Base-by-base conservation (phyloP, 2,329 filamentous ascomycete genomes). In the Pseudogymnoascus sp. region DNA sequence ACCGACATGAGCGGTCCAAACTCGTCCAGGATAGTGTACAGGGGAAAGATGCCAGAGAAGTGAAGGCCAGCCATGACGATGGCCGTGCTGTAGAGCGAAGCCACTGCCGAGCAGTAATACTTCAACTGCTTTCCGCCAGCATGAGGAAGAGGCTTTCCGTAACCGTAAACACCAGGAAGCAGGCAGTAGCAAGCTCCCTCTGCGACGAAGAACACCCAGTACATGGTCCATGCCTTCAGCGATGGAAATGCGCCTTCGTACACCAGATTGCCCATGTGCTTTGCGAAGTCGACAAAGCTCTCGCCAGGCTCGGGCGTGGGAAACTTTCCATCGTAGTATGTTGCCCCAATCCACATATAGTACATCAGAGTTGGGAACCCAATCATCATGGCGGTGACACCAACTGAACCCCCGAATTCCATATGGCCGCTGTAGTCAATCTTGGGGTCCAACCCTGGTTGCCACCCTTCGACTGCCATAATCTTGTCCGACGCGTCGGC, bases 321-420 rank as follows among this genome's bases (percentile, higher is more conserved):
- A 59, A 95, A 80, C 65, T 89, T 86, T 68, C 93, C 93, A 71
- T 91, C 79, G 76, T 97, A 99, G 77, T 93, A 96, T 58, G 87
- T 92, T 35, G 93, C 89, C 58, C 94, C 94, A 74, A 96, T 87
- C 92, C 92, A 97, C 92, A 99, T 96, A 78, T 97, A 97, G 82
- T 90, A 97, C 93, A 97, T 97, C 68, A 99, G 82, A 37, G 87
- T 64, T n/a, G 94, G 94, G 75, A 97, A 99, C 50, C 88, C 85
- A 64, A 91, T 81, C 91, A 97, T 97, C 84, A 97, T 91, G 67
- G 83, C 78, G 14, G 82, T 76, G 41, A 92, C 88, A 61, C 94
- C 93, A n/a, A 82, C 72, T 2, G 90, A 86, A 62, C 94, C 94
- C 65, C 93, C 93, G 71, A 97, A 99, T 72, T 99, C 95, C 67